phyloP scores from a whole-genome alignment of 164 flowering plant species.

The Tinospora cordifolia region DNA sequence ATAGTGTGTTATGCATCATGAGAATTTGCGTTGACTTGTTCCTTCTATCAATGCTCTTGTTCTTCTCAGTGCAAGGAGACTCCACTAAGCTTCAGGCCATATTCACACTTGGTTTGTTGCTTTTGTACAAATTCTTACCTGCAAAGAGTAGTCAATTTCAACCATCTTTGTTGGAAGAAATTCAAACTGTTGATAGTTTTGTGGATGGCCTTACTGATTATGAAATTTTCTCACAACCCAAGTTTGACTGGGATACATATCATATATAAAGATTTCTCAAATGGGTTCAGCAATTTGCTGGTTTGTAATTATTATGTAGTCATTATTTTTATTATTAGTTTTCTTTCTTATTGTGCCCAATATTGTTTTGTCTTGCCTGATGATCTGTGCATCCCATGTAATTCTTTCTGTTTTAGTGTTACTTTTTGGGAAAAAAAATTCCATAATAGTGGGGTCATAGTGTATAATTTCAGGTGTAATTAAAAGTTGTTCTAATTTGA shows the following conservation, averaged over 20 bases:
- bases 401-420: slow-evolving; percentile 1
- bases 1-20: slow-evolving; percentile 81
- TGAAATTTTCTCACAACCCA: slow-evolving; percentile 80
- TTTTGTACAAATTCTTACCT: slow-evolving; percentile 80
- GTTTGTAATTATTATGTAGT: slow-evolving; percentile 7
- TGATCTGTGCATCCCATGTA: background rate
- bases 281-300: background rate
- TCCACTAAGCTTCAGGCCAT: slow-evolving; percentile 90
- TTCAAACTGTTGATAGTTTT: slow-evolving; percentile 64
- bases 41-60: slow-evolving; percentile 86
- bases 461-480: background rate
- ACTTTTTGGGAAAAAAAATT: background rate
- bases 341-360: background rate
- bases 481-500: background rate
- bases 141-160: slow-evolving; percentile 55
- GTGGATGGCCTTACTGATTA: slow-evolving; percentile 81
- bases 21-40: slow-evolving; percentile 82
- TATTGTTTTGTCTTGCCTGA: background rate
- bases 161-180: slow-evolving; percentile 63
- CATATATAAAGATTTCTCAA: slow-evolving; percentile 29
- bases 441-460: background rate
- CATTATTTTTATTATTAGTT: background rate
- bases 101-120: slow-evolving; percentile 65
- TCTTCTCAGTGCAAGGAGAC: slow-evolving; percentile 87
- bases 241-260: slow-evolving; percentile 85